Base-by-base conservation (phyloP, 1,284 basidiomycete species). In the Porodaedalea pini region DNA sequence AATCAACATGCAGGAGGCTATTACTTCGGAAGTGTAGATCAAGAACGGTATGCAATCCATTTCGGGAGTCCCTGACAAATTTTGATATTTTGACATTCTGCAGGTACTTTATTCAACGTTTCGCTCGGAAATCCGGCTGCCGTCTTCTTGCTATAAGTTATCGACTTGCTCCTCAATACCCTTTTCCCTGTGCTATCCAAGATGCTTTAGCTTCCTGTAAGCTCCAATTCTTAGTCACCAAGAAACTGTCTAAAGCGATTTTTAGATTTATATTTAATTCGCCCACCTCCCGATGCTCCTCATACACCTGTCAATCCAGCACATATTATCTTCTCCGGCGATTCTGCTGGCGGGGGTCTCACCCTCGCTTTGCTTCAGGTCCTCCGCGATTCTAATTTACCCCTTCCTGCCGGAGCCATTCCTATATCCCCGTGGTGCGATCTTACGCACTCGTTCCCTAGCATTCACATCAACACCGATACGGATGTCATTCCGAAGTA, bases 161-260 rank as follows among this genome's bases (percentile, higher is more conserved):
- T 69, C 81, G 94, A 40, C 82, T 94, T 37, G 86, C 94, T 11
- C 94, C 94, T 0, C 94, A 97, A 71, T 97, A 95, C 64, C 95
- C 96, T 0, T 98, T 97, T 72, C 96, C 96, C 0, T 98, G 96
- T 65, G 93, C 90, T 0, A 73, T 98, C 13, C 92, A 96, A 67
- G 94, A 97, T 69, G 76, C 86, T 49, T 68, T 97, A 7, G 90
- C 94, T 1, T 88, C 92, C 4, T 98, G 88, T 86, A 66, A 59
- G 80, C 69, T 13, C 34, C 23, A 37, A 23, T 25, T 11, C 2
- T 1, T 4, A 21, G 13, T 17, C 15, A 11, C 25, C 4, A 25
- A n/a, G n/a, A 21, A 32, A 13, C 7, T 52, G 36, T 52, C 36
- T 40, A 15, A 23, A 4, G n/a, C 29, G 67, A 68, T 75, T 54